phyloP scores from a whole-genome alignment of 306 rosid genomes.

The Ochetophila trinervis region DNA sequence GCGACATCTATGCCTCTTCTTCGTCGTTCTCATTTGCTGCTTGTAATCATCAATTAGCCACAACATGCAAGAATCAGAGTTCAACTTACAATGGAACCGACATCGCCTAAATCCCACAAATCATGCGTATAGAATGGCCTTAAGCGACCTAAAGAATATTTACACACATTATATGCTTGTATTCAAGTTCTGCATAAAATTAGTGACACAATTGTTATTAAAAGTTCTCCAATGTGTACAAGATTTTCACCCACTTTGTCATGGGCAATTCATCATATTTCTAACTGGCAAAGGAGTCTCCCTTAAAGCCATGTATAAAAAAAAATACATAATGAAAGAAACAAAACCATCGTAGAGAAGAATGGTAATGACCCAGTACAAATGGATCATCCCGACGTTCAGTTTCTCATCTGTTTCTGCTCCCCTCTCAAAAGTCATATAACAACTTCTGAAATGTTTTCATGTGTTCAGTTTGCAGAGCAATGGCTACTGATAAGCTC shows the following conservation, averaged over 20 bases:
- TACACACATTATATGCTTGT: background rate
- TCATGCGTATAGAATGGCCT: too few relatives aligned
- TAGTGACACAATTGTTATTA: conserved; percentile 8
- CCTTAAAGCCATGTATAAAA: conserved; percentile 17
- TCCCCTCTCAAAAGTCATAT: conserved; percentile 26
- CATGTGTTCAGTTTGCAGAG: conserved; percentile 26
- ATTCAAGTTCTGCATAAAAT: conserved; percentile 14
- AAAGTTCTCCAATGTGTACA: conserved; percentile 26
- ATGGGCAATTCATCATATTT: conserved; percentile 4
- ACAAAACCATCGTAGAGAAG: conserved; percentile 28
- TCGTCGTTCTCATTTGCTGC: too few relatives aligned
- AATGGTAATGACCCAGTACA: conserved; percentile 1
- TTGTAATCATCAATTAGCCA: too few relatives aligned
- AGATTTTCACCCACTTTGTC: conserved; percentile 9
- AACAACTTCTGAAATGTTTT: conserved; percentile 24
- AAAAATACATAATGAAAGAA: conserved; percentile 10
- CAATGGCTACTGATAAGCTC: conserved; percentile 27
- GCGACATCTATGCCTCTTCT: too few relatives aligned
- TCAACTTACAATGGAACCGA: too few relatives aligned
- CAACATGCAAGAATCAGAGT: too few relatives aligned
- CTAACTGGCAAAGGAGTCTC: conserved; percentile 15
- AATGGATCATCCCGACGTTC: background rate
- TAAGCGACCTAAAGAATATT: background rate
- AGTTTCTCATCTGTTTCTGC: conserved; percentile 5
- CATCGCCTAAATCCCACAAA: too few relatives aligned